Evolutionary conservation across 495 filamentous ascomycete species (phyloP).

Genomic region (Letharia lupina): DNA sequence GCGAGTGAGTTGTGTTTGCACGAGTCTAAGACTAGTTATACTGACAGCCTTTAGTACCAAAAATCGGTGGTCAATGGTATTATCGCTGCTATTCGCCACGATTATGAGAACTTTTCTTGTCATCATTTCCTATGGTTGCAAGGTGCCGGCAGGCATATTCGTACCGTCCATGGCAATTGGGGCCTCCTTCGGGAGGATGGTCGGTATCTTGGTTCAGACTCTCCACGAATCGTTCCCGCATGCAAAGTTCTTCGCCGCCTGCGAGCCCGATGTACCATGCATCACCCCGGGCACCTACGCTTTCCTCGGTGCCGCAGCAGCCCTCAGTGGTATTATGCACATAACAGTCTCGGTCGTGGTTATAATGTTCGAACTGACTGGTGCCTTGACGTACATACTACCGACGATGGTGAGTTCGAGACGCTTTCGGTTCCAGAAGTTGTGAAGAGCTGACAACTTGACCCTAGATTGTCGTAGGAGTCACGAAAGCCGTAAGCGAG

Average conservation of each 20-base stretch:
- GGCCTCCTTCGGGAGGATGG: conserved; percentile 82
- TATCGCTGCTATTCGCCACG: conserved; percentile 74
- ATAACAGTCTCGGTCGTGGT: conserved; percentile 94
- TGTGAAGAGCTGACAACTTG: conserved; percentile 16
- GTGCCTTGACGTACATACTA: conserved; percentile 88
- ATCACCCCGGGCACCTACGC: conserved; percentile 96
- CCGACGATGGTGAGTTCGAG: conserved; percentile 69
- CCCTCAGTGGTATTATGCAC: conserved; percentile 96
- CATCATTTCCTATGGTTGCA: conserved; percentile 96
- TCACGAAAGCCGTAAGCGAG: conserved; percentile 90
- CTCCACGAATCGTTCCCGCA: conserved; percentile 75
- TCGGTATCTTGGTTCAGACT: conserved; percentile 91
- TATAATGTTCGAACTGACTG: conserved; percentile 97
- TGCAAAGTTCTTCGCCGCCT: conserved; percentile 77
- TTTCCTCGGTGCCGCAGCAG: conserved; percentile 87
- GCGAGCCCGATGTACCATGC: conserved; percentile 85
- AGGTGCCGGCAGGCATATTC: conserved; percentile 95
- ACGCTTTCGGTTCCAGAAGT: neutral
- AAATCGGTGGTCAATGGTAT: conserved; percentile 69
- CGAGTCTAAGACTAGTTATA: neutral
- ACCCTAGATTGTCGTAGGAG: conserved; percentile 76
- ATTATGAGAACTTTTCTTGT: conserved; percentile 74
- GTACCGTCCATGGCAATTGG: conserved; percentile 97
- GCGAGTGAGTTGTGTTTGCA: conserved; percentile 49
- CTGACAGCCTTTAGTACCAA: conserved; percentile 36